Evolutionary conservation across 441 rosid species (phyloP), one percentile per base, ranked within the genome.

Genomic region (Codiaeum variegatum): DNA sequence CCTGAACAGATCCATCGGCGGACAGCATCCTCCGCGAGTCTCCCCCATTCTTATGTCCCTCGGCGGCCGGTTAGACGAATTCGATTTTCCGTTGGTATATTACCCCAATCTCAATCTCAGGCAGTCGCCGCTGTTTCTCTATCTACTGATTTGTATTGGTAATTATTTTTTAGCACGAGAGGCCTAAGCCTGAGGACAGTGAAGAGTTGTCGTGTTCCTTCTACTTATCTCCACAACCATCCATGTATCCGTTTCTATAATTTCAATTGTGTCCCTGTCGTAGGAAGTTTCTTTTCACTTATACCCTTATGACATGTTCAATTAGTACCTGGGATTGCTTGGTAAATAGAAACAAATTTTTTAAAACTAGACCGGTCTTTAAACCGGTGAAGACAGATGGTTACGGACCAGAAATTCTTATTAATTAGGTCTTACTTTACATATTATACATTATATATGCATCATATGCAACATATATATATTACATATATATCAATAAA

Each of bases 1-100:
- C 70, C 94, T 78, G 76, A 93, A 73, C 71, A 93, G 90, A 88
- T 91, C 98, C 94, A 93, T 90, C 87, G 90, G 85, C 76, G 94
- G 94, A 70, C 86, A 88, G 76, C 96, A 90, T 34, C 94, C 90
- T 73, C 91, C 90, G 1, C 80, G 79, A 54, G 70, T 74, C 78
- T 82, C 88, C 77, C 72, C 90, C 89, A 85, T 88, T 70, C 26
- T 31, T 70, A 3, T 28, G 63, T 9, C 58, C 61, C 55, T 44
- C 67, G 54, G 54, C 56, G 72, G 59, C 58, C 55, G 36, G 31
- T 7, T 54, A 1, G 59, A 44, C 42, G 31, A 75, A 75, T 66
- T 71, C 64, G 47, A 67, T 56, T 58, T n/a, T 49, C 58, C 54
- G 5, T 26, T 5, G 19, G 44, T 51, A 5, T 52, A 47, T 72